Percentiles rank a stretch among this genome's conserved stretches.
These are phyloP conservation scores for Pontederia crassipes DNA, from an alignment of 176 grass and related monocot genomes.

Conservation along the genomic window DNA sequence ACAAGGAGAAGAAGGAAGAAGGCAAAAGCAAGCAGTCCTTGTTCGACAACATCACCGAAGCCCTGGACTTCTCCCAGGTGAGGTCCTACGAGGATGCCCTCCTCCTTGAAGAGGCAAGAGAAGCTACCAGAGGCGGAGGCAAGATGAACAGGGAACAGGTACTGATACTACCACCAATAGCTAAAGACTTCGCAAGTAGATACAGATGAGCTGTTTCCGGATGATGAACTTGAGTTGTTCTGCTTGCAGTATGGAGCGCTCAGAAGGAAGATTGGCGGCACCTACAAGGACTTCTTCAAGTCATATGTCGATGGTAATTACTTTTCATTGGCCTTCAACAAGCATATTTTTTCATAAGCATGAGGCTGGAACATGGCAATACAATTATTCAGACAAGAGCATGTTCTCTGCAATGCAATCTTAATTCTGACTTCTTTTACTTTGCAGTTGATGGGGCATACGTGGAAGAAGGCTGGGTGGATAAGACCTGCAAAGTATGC, in stretches of 20 bases:
- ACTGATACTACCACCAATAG: not conserved
- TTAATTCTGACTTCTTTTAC: no score
- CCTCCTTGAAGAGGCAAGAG: constrained; percentile 75
- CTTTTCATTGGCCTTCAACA: not conserved
- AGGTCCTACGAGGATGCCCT: constrained; percentile 73
- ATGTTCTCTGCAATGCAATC: no score
- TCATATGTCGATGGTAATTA: constrained; percentile 81
- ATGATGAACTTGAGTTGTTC: constrained; percentile 2
- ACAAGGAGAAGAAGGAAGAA: not conserved
- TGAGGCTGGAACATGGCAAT: no score
- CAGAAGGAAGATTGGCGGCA: constrained; percentile 94
- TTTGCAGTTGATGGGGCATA: constrained; percentile 61
- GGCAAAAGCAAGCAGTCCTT: constrained; percentile 64
- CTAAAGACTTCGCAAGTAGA: not conserved
- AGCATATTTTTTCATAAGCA: not conserved
- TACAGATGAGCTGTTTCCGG: no score
- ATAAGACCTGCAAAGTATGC: constrained; percentile 95
- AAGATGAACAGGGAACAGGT: constrained; percentile 86
- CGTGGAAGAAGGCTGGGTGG: constrained; percentile 97
- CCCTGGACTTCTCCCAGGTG: constrained; percentile 85
- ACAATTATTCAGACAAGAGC: no score
- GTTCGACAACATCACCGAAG: constrained; percentile 70
- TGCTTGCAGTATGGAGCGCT: constrained; percentile 63
- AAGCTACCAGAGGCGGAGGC: constrained; percentile 49
- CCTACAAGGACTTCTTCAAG: constrained; percentile 99